phyloP scores from a whole-genome alignment of 371 early-diverging fungal species.

The Syncephalastrum monosporum region DNA sequence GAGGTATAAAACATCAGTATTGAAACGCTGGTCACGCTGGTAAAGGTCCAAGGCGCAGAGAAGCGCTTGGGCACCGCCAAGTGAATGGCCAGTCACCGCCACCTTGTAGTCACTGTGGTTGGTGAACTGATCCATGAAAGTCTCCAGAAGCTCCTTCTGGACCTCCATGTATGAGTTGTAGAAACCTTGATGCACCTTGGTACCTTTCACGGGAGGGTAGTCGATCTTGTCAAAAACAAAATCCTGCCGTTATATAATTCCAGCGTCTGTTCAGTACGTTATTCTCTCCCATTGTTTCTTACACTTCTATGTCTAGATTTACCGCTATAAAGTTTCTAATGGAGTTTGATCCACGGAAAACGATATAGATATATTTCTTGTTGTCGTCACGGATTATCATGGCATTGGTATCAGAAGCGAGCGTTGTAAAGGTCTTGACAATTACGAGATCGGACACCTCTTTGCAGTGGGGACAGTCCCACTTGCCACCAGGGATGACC shows the following conservation, averaged over 20 bases:
- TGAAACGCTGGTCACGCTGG: slow-evolving; percentile 11
- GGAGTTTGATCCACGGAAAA: slow-evolving; percentile 21
- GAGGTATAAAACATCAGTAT: slow-evolving; percentile 5
- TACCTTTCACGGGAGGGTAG: slow-evolving; percentile 13
- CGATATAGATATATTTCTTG: slow-evolving; percentile 18
- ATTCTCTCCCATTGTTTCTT: too few relatives aligned
- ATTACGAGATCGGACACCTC: slow-evolving; percentile 8
- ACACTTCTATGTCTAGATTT: neutral
- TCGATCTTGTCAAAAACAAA: slow-evolving; percentile 3
- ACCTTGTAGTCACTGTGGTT: slow-evolving; percentile 19
- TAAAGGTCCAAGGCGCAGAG: slow-evolving; percentile 22
- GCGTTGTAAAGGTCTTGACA: slow-evolving; percentile 19
- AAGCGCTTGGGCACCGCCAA: slow-evolving; percentile 21
- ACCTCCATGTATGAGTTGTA: slow-evolving; percentile 15
- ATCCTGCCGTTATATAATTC: slow-evolving; percentile 7
- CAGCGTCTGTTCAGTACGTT: neutral
- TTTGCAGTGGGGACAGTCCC: slow-evolving; percentile 17
- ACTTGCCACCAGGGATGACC: slow-evolving; percentile 15
- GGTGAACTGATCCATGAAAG: slow-evolving; percentile 8
- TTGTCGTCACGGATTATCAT: slow-evolving; percentile 19
- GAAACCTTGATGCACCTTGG: slow-evolving; percentile 21
- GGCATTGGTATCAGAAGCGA: slow-evolving; percentile 15
- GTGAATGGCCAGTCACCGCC: slow-evolving; percentile 21
- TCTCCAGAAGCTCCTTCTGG: slow-evolving; percentile 1
- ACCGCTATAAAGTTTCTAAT: slow-evolving; percentile 16